Base-by-base conservation (phyloP, 2,329 filamentous ascomycete genomes). In the Hymenoscyphus repandus region DNA sequence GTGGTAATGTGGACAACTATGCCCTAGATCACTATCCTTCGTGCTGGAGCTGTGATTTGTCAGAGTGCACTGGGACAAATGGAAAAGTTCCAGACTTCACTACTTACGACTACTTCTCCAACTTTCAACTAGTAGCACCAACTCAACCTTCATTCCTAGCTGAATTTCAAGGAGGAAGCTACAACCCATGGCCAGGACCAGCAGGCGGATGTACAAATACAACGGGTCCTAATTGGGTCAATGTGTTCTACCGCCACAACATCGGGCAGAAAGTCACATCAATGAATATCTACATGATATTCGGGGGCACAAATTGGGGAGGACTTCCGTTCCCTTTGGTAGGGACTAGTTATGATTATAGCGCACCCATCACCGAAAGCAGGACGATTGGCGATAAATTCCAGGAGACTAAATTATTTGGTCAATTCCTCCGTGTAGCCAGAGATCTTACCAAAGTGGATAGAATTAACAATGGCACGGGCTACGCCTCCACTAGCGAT, bases 291-390 rank as follows among this genome's bases (percentile, higher is more conserved):
- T 85, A 85, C 62, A 85, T 85, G 80, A 67, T 82, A 46, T 85
- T 76, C 47, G 82, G 82, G 3, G 82, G 82, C 2, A 85, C 82
- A 0, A 83, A 79, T 54, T 84, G 79, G 80, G 81, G 80, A 5
- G 75, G 75, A 43, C 67, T 82, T 30, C 76, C 79, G 11, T 74
- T 74, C 3, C 79, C 81, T 0, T 74, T 78, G 1, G 79, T 80
- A 30, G 79, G 74, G 1, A 79, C 76, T 2, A 82, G 77, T 31
- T 85, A 85, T 56, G 82, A 85, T 61, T 85, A 85, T 62, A 80
- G 76, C 5, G 76, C 79, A 3, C 80, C 81, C 0, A 79, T 85
- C 13, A 56, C 57, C 5, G 62, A 64, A 47, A 60, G 44, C 22
- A 56, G 81, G 11, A 69, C 69, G 9, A 77, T 84, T 17, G 74